These are phyloP conservation scores for Chernovozyma aurita DNA, from an alignment of 1,139 yeast genomes.

Conservation along the genomic window DNA sequence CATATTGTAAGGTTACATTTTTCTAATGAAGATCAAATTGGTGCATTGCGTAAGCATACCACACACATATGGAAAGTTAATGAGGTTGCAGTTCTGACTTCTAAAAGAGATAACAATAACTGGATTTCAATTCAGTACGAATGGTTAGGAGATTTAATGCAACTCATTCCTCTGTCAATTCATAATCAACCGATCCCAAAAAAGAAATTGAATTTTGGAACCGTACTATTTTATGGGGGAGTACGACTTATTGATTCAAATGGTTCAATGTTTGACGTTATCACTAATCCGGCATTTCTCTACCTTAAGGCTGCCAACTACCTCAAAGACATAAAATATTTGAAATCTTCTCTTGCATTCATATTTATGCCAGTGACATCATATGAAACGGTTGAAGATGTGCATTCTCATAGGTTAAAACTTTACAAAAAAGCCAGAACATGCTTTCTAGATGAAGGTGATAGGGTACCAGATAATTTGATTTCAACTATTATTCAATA, in stretches of 20 bases:
- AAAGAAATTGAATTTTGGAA: slow-evolving; percentile 6
- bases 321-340: slow-evolving; percentile 10
- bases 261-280: slow-evolving; percentile 16
- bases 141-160: slow-evolving; percentile 57
- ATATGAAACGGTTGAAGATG: neutral
- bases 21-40: slow-evolving; percentile 54
- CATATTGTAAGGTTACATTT: slow-evolving; percentile 62
- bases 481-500: slow-evolving; percentile 29
- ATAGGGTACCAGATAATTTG: neutral
- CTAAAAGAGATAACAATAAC: slow-evolving; percentile 12
- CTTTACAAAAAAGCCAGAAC: slow-evolving; percentile 10
- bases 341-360: neutral
- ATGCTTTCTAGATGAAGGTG: slow-evolving; percentile 3
- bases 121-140: slow-evolving; percentile 46
- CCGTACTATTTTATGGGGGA: slow-evolving; percentile 27
- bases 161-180: slow-evolving; percentile 38
- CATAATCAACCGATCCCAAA: slow-evolving; percentile 15
- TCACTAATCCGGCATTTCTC: slow-evolving; percentile 27
- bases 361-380: neutral
- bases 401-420: neutral
- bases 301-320: slow-evolving; percentile 22
- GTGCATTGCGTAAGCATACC: slow-evolving; percentile 60
- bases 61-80: slow-evolving; percentile 50
- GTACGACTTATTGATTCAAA: slow-evolving; percentile 22
- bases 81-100: slow-evolving; percentile 6